Conservation (phyloP, 148 eudicot species). For the Silene conica region DNA sequence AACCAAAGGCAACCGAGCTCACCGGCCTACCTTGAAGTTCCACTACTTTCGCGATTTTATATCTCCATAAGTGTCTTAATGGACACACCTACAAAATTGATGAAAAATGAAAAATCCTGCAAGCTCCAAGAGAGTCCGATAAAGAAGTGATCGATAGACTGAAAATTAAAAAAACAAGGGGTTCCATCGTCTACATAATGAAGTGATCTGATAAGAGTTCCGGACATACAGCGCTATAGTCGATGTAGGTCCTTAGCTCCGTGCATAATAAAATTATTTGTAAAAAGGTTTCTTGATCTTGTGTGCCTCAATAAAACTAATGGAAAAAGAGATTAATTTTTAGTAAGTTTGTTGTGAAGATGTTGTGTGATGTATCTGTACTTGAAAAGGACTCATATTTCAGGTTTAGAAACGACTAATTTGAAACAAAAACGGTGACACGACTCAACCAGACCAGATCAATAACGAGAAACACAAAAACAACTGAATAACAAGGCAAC, state of each 20-base stretch:
- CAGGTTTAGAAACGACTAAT: too few relatives aligned
- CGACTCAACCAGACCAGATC: not conserved
- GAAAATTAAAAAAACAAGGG: not conserved
- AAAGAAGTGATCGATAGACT: not conserved
- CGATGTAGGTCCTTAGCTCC: not conserved
- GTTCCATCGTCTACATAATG: not conserved
- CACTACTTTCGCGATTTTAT: not conserved
- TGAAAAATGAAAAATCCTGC: not conserved
- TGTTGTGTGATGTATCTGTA: not conserved
- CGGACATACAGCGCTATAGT: not conserved
- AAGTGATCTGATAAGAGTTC: not conserved
- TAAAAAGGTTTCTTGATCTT: not conserved
- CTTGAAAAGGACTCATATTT: not conserved
- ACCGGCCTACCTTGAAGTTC: not conserved
- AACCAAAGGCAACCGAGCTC: constrained; percentile 3
- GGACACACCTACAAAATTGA: not conserved
- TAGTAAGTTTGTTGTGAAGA: not conserved
- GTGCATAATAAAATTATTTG: not conserved
- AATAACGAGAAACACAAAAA: too few relatives aligned
- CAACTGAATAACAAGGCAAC: too few relatives aligned
- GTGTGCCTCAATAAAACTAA: not conserved
- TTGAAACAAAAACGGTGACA: not conserved
- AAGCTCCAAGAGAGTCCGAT: not conserved
- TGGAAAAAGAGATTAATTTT: not conserved
- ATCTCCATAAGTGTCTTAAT: not conserved